Evolutionary conservation across 1,139 yeast genomes (phyloP), one percentile per base, ranked within the genome.

Genomic region (Yamadazyma oceani): DNA sequence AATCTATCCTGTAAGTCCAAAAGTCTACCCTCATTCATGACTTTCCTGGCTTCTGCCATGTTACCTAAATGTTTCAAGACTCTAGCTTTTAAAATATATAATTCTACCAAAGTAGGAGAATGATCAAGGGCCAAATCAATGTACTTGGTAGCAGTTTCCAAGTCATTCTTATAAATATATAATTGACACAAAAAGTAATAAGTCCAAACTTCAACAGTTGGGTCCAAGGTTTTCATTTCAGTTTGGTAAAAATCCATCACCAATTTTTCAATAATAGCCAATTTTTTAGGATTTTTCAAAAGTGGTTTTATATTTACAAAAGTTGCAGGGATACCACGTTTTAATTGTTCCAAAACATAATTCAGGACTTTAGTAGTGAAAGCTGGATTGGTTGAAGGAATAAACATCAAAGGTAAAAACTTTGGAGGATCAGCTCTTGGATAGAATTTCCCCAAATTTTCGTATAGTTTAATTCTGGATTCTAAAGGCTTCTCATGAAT

Each of bases 1-100:
- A 87, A 92, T 49, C 98, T 73, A 60, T 92, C 99, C 59, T 88
- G 96, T 43, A 85, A 71, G 55, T 94, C 97, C 41, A 85, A 64
- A 40, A 70, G 60, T 49, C 97, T 77, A 3, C 95, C 97, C 39
- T 71, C 73, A 44, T 83, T 76, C 77, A 89, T 78, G 24, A 39
- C 57, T 10, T 73, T 73, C 12, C 85, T 78, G 4, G 97, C 97
- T 23, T 69, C 73, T 1, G 48, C 54, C 27, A 75, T 51, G 40
- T 82, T 71, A 13, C 89, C 89, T 35, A 72, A 62, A 50, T 86
- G 92, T 58, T 89, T 89, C 45, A 79, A 65, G 32, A 92, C 73
- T 53, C 95, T 76, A 3, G 96, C 97, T 54, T 87, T 86, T 45
- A 84, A 65, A 48, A 89, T 76, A 57, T 83, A 81, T 33, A 87